phyloP scores from a whole-genome alignment of 345 rosid genomes.

The Eucalyptus camaldulensis region DNA sequence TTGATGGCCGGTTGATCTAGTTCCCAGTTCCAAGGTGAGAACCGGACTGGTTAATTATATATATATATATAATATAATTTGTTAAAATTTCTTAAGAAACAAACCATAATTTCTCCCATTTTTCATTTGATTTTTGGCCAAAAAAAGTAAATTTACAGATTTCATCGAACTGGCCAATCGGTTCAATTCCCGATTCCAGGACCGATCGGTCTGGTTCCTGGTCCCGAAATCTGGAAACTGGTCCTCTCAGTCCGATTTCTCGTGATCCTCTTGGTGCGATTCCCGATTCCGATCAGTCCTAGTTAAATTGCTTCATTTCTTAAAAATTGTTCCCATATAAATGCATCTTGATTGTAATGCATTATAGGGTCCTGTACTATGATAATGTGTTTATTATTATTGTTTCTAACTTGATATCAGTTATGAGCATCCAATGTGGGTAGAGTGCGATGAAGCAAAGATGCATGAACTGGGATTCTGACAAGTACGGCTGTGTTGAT shows the following conservation, averaged over 20 bases:
- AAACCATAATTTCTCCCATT: too few species aligned
- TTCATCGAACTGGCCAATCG: accelerated
- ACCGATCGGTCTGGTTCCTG: accelerated
- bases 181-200: accelerated
- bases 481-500: neutral
- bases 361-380: neutral
- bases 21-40: too few species aligned
- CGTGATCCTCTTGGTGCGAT: accelerated
- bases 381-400: neutral
- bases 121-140: too few species aligned
- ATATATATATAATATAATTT: too few species aligned
- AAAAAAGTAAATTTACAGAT: too few species aligned
- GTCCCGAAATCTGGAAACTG: too few species aligned
- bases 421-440: neutral
- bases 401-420: neutral
- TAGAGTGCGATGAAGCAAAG: neutral
- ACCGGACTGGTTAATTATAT: too few species aligned
- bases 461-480: neutral
- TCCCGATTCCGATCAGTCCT: too few species aligned
- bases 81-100: too few species aligned
- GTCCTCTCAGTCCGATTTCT: accelerated
- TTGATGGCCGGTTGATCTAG: accelerated
- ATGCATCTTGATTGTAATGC: neutral
- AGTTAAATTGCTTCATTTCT: neutral
- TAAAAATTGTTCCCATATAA: neutral